Conservation (phyloP, 148 eudicot genomes). For the Pouteria glomerata region DNA sequence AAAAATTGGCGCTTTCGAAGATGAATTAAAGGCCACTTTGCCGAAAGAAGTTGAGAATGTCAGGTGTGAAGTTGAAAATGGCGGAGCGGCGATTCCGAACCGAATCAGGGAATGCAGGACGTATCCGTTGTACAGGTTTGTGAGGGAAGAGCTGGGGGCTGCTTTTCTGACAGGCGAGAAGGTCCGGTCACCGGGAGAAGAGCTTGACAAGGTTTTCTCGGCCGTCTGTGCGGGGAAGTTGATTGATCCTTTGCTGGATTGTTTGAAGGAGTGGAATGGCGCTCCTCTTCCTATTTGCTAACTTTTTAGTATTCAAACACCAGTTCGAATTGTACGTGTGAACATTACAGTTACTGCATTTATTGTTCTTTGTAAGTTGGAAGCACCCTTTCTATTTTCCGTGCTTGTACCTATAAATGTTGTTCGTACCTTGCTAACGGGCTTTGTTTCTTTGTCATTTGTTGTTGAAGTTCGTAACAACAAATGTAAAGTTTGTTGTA, state of each 20-base stretch:
- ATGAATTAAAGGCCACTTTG: conserved; percentile 24
- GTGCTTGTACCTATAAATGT: neutral
- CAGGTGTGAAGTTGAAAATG: conserved; percentile 15
- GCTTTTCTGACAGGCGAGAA: conserved; percentile 22
- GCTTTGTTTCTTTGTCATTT: neutral
- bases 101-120: conserved; percentile 28
- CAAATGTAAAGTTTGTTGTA: too few species aligned
- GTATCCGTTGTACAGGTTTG: conserved; percentile 29
- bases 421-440: neutral
- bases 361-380: neutral
- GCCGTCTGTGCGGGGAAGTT: conserved; percentile 25
- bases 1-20: conserved; percentile 27
- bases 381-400: neutral
- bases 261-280: conserved; percentile 36
- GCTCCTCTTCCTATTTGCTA: conserved; percentile 39
- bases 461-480: neutral
- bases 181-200: conserved; percentile 30
- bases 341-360: neutral
- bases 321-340: neutral
- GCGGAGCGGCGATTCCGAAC: conserved; percentile 14
- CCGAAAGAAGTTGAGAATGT: conserved; percentile 25
- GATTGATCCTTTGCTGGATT: conserved; percentile 31
- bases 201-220: conserved; percentile 24
- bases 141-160: conserved; percentile 22
- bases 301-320: neutral